These are phyloP conservation scores for Aspergillus sclerotialis DNA, from an alignment of 2,329 filamentous ascomycete genomes.

Conservation along the genomic window DNA sequence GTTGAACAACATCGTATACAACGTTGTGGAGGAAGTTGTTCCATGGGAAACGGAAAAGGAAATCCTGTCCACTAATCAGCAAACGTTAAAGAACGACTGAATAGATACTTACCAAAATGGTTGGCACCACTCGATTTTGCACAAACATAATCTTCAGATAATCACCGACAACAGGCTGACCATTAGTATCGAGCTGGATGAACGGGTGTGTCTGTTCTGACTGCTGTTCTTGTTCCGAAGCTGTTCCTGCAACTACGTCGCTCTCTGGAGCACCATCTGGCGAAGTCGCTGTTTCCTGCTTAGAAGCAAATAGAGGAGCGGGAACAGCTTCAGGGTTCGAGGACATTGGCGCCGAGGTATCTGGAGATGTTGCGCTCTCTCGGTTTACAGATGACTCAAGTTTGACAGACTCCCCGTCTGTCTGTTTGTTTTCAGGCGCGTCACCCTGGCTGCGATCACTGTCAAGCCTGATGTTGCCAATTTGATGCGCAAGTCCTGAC, in stretches of 20 bases:
- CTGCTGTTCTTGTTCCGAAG: conserved; percentile 16
- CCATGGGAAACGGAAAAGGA: conserved; percentile 98
- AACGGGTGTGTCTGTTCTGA: conserved; percentile 24
- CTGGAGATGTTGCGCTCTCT: conserved; percentile 5
- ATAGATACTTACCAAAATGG: conserved; percentile 87
- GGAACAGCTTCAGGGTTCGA: conserved; percentile 62
- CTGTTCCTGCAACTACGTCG: conserved; percentile 13
- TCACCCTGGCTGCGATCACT: conserved; percentile 48
- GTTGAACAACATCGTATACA: conserved; percentile 96
- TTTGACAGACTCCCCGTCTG: conserved; percentile 1
- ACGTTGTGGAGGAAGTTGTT: conserved; percentile 99
- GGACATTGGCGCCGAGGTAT: conserved; percentile 27
- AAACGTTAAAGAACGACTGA: too few relatives aligned
- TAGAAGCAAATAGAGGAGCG: conserved; percentile 56
- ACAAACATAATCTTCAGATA: conserved; percentile 95
- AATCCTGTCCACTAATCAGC: conserved; percentile 53
- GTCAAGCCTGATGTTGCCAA: conserved; percentile 53
- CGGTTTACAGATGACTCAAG: conserved; percentile 5
- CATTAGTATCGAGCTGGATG: conserved; percentile 54
- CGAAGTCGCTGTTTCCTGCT: conserved; percentile 16
- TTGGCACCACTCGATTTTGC: conserved; percentile 86
- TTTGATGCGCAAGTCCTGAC: conserved; percentile 48
- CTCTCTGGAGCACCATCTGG: conserved; percentile 12
- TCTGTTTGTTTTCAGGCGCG: conserved; percentile 10
- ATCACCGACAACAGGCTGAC: conserved; percentile 81